Evolutionary conservation across 202 grass and related monocot species (phyloP).

Genomic region (Saccharum hybrid): DNA sequence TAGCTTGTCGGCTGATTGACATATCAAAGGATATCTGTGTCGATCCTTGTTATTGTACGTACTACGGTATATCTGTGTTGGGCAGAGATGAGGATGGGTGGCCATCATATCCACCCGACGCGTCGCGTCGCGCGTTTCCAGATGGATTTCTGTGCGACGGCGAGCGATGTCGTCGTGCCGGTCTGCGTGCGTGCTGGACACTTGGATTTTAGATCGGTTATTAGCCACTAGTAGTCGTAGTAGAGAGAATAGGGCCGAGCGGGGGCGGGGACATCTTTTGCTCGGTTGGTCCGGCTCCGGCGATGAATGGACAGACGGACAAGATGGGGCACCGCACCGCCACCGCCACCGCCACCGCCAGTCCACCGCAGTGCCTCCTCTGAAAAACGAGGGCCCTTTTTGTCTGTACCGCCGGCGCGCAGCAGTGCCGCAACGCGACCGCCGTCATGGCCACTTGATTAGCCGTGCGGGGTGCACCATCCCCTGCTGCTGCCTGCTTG

Average conservation of each 20-base stretch:
- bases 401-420: conserved; percentile 27
- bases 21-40: too few relatives aligned
- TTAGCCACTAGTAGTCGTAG: too few relatives aligned
- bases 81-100: background rate
- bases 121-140: too few relatives aligned
- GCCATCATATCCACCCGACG: background rate
- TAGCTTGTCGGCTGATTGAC: background rate
- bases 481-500: background rate
- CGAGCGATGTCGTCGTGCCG: too few relatives aligned
- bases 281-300: background rate
- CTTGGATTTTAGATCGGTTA: too few relatives aligned
- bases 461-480: background rate
- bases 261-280: background rate
- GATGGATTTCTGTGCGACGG: too few relatives aligned
- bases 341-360: background rate
- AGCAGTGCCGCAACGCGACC: conserved; percentile 7
- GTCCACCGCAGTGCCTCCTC: background rate
- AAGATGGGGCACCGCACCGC: background rate
- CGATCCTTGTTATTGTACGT: background rate
- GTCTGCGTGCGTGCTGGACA: too few relatives aligned
- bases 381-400: conserved; percentile 9
- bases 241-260: background rate
- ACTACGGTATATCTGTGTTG: too few relatives aligned
- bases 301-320: background rate
- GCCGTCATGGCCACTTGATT: conserved; percentile 50